Percentiles rank a stretch among this genome's conserved stretches.
phyloP scores from a whole-genome alignment of 139 green algal genomes.

The Haematococcus sp. region DNA sequence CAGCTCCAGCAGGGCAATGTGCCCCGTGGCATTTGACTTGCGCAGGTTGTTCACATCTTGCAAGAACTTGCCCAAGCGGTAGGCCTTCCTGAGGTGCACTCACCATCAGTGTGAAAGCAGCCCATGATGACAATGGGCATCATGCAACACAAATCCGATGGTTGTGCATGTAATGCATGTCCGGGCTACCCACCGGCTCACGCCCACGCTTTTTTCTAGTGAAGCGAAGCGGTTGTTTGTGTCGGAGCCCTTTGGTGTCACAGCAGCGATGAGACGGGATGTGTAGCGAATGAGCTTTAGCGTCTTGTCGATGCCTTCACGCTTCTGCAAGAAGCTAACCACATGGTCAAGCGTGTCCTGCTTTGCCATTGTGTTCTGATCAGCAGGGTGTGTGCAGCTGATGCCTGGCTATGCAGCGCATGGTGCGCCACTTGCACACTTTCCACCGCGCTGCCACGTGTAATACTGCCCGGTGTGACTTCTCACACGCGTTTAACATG shows the following conservation, averaged over 20 bases:
- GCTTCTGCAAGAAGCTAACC: slow-evolving; percentile 64
- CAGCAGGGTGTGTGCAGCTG: too few species aligned
- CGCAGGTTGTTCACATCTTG: slow-evolving; percentile 66
- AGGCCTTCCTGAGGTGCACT: slow-evolving; percentile 62
- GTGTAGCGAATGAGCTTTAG: slow-evolving; percentile 77
- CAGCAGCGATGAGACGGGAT: slow-evolving; percentile 58
- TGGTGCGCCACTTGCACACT: too few species aligned
- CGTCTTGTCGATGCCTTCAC: slow-evolving; percentile 83
- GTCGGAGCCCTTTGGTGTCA: slow-evolving; percentile 33
- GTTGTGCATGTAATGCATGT: slow-evolving; percentile 3
- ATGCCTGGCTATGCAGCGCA: too few species aligned
- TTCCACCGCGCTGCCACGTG: too few species aligned
- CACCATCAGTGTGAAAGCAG: not conserved
- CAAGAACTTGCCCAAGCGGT: slow-evolving; percentile 82
- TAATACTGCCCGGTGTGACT: too few species aligned
- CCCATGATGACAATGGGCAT: not conserved
- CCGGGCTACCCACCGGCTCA: slow-evolving; percentile 48
- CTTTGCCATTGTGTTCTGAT: slow-evolving; percentile 6
- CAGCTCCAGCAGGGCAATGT: slow-evolving; percentile 53
- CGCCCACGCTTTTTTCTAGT: slow-evolving; percentile 66
- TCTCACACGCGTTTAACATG: too few species aligned
- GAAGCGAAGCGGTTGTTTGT: slow-evolving; percentile 31
- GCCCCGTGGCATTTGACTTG: slow-evolving; percentile 37
- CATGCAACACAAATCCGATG: not conserved
- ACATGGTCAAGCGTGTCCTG: slow-evolving; percentile 56